A percentile compares a stretch with the other conserved stretches of the same genome.
phyloP scores from a whole-genome alignment of 106 monocot genomes.

The Platanthera zijinensis region DNA sequence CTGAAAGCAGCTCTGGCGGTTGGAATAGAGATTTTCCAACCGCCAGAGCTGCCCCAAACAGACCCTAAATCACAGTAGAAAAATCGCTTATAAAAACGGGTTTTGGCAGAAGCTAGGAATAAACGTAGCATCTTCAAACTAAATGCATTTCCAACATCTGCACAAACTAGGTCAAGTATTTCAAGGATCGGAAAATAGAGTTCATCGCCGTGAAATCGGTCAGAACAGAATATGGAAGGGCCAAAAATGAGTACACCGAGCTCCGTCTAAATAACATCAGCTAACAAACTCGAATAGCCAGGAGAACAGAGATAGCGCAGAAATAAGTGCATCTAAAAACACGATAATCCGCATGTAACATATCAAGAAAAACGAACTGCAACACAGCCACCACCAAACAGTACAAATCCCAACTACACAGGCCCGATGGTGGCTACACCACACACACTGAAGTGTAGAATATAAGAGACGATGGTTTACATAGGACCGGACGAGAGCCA shows the following conservation, averaged over 20 bases:
- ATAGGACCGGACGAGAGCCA: conserved; percentile 5
- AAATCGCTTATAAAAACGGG: not conserved
- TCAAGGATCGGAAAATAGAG: not conserved
- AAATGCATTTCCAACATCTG: not conserved
- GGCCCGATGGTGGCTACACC: not conserved
- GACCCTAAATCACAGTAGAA: not conserved
- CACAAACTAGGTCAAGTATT: not conserved
- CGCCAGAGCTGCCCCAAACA: no score
- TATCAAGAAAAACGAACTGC: not conserved
- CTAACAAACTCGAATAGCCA: not conserved
- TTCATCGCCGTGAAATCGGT: not conserved
- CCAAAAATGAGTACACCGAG: not conserved
- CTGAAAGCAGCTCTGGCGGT: no score
- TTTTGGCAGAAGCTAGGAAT: not conserved
- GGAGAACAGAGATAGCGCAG: not conserved
- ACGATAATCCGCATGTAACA: not conserved
- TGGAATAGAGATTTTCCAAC: no score
- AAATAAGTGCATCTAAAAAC: not conserved
- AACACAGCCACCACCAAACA: not conserved
- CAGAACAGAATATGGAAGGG: not conserved
- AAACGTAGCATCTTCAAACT: not conserved
- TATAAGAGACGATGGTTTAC: not conserved
- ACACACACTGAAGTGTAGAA: not conserved
- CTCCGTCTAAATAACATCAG: not conserved
- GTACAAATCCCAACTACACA: not conserved